Evolutionary conservation across 192 early-diverging fungal species (phyloP).

Genomic region (Coemansia sp.): DNA sequence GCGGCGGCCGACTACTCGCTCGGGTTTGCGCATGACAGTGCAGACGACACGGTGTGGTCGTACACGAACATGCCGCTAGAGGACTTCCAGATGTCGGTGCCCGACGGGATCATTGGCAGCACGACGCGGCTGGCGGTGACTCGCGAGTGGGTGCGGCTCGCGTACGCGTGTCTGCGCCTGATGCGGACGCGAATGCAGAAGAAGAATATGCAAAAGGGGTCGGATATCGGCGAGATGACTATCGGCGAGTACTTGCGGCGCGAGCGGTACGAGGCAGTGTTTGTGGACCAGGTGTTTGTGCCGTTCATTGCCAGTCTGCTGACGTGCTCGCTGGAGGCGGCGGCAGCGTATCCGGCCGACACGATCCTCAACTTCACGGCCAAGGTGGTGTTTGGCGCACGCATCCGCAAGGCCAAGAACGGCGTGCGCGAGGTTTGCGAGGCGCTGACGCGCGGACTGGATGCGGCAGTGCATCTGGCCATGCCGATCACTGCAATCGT

Average conservation of each 20-base stretch:
- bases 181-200: slow-evolving; percentile 12
- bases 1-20: slow-evolving; percentile 50
- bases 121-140: slow-evolving; percentile 17
- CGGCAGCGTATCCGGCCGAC: slow-evolving; percentile 40
- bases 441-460: slow-evolving; percentile 13
- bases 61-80: slow-evolving; percentile 40
- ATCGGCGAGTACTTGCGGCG: slow-evolving; percentile 34
- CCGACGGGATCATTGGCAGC: slow-evolving; percentile 12
- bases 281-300: slow-evolving; percentile 28
- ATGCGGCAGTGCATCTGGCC: slow-evolving; percentile 6
- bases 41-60: slow-evolving; percentile 32
- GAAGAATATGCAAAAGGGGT: background rate
- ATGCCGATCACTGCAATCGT: slow-evolving; percentile 14
- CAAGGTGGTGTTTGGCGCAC: slow-evolving; percentile 33
- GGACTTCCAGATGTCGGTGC: slow-evolving; percentile 30
- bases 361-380: slow-evolving; percentile 39
- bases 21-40: slow-evolving; percentile 22
- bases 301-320: slow-evolving; percentile 49
- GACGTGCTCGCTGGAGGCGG: slow-evolving; percentile 42
- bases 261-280: slow-evolving; percentile 19
- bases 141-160: slow-evolving; percentile 44
- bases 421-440: slow-evolving; percentile 46
- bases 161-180: slow-evolving; percentile 14
- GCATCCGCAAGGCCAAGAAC: slow-evolving; percentile 36
- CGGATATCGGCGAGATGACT: slow-evolving; percentile 14